Percentiles rank a stretch among this genome's conserved stretches.
phyloP scores from a whole-genome alignment of 495 filamentous ascomycete genomes.

The Hypoxylon cercidicola region DNA sequence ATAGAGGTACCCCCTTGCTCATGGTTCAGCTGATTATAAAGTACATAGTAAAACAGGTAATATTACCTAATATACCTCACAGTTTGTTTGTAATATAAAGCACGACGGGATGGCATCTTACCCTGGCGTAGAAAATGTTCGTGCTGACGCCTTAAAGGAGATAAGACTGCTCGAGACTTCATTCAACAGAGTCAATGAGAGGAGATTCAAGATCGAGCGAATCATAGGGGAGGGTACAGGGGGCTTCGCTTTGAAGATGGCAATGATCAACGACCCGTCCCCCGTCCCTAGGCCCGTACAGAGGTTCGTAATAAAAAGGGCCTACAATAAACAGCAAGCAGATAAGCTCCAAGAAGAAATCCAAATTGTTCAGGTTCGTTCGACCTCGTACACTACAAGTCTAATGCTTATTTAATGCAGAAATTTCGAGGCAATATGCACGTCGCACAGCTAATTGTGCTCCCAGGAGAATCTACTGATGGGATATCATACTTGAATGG shows the following conservation, averaged over 20 bases:
- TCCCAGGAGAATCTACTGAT: constrained; percentile 1
- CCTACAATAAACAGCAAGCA: constrained; percentile 1
- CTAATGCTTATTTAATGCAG: constrained; percentile 16
- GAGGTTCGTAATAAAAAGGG: constrained; percentile 34
- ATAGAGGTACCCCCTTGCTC: too few species aligned
- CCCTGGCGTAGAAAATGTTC: constrained; percentile 55
- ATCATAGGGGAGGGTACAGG: constrained; percentile 22
- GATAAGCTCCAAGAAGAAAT: constrained; percentile 14
- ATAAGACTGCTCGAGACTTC: constrained; percentile 59
- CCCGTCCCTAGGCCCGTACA: background rate
- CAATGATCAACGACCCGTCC: constrained; percentile 3
- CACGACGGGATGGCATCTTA: background rate
- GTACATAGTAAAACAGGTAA: too few species aligned
- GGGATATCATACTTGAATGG: constrained; percentile 10
- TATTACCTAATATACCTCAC: too few species aligned
- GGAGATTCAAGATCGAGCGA: constrained; percentile 10
- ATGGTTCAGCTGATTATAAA: too few species aligned
- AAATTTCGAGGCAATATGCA: constrained; percentile 23
- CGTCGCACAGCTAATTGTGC: constrained; percentile 25
- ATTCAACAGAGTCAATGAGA: constrained; percentile 50
- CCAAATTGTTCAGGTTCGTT: constrained; percentile 20
- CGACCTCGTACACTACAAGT: background rate
- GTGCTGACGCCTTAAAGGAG: constrained; percentile 67
- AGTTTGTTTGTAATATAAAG: too few species aligned
- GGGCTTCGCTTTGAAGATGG: constrained; percentile 34